phyloP scores from a whole-genome alignment of 768 basidiomycete species.

The Tephrocybe sp. region DNA sequence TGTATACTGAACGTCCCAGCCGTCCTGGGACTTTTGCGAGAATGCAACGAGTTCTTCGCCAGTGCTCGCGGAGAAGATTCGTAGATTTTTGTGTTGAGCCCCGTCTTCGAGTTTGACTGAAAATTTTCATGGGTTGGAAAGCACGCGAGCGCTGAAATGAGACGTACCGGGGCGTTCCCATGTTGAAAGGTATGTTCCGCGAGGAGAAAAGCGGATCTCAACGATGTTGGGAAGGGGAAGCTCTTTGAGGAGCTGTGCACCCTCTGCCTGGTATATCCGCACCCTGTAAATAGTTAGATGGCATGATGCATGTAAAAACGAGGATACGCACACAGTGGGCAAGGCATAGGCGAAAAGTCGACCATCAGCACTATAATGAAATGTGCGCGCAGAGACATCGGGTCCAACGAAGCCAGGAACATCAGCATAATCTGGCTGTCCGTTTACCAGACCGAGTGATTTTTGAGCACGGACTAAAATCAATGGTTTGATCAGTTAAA shows the following conservation, averaged over 20 bases:
- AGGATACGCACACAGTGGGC: conserved; percentile 59
- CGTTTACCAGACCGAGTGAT: conserved; percentile 80
- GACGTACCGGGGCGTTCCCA: conserved; percentile 85
- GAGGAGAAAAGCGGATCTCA: conserved; percentile 90
- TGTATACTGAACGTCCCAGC: conserved; percentile 91
- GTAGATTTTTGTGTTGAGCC: conserved; percentile 89
- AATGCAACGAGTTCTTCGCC: conserved; percentile 87
- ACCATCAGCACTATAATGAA: conserved; percentile 84
- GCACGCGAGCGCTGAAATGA: not conserved
- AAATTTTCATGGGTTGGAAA: not conserved
- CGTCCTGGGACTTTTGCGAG: conserved; percentile 86
- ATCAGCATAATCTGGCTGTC: conserved; percentile 70
- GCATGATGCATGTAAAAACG: conserved; percentile 16
- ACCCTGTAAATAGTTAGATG: conserved; percentile 43
- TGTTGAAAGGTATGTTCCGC: conserved; percentile 89
- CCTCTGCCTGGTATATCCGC: conserved; percentile 73
- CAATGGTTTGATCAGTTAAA: not conserved
- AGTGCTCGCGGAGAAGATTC: conserved; percentile 82
- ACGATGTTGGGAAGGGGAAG: conserved; percentile 71
- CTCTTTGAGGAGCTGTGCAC: conserved; percentile 70
- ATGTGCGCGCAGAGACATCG: conserved; percentile 71
- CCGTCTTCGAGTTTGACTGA: conserved; percentile 86
- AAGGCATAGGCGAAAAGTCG: conserved; percentile 84
- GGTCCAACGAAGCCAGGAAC: conserved; percentile 63
- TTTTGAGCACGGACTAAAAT: conserved; percentile 89